Evolutionary conservation across 164 flowering plant genomes (phyloP), one percentile per base, ranked within the genome.

Genomic region (Litsea cubeba): DNA sequence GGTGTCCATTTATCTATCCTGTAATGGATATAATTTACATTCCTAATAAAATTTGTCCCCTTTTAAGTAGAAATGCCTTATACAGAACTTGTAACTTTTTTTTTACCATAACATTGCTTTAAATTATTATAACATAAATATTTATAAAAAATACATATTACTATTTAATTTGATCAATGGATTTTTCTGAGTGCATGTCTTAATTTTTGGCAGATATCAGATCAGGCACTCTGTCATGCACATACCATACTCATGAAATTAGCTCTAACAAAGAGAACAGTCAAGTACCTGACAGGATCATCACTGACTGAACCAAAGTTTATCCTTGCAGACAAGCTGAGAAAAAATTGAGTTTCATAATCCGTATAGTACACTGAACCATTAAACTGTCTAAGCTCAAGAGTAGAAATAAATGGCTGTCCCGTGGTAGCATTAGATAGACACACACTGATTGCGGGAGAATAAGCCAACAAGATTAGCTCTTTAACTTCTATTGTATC

Each of bases 401-500:
- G 93, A 23, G 99, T 92, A 68, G 99, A 96, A 64, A 96, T 94
- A 78, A 96, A 96, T 35, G 97, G 99, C 80, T 85, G 85, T 65
- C 99, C 99, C 46, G 98, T 94, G 58, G 94, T 86, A 28, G 98
- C 99, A 89, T 94, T 96, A 49, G 97, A 96, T 78, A 96, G 83
- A 78, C 99, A 96, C 46, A 96, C 88, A 76, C 94, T 87, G 69
- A 90, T 76, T 26, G 90, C 81, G 35, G 95, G 88, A 75, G 83
- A 87, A 32, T 81, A 65, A 70, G 99, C 97, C 84, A 92, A 83
- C 76, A 96, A 92, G 60, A 96, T 92, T 49, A 94, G 81, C 81
- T 96, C 99, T 69, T 69, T 68, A 28, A 73, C 50, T 81, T 94
- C 94, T 58, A 92, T 81, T 3, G 87, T 87, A 76, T 77, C 76